Conservation (phyloP, 176 grass and related monocot genomes). For the Lolium rigidum region DNA sequence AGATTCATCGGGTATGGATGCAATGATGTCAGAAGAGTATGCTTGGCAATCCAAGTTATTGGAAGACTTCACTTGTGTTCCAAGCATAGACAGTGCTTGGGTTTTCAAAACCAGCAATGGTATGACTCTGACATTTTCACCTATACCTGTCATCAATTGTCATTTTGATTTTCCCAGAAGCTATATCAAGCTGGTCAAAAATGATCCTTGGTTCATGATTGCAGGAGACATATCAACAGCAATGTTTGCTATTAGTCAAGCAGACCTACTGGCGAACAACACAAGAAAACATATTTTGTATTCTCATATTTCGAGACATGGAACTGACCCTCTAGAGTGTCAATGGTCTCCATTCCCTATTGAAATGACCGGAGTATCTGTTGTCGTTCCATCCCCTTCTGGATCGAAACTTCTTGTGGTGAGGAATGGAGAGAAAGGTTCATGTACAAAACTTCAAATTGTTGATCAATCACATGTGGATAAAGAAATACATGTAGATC, state of each 20-base stretch:
- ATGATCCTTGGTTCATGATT: conserved; percentile 2
- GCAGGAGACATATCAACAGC: conserved; percentile 57
- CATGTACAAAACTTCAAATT: conserved; percentile 64
- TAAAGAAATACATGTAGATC: conserved; percentile 54
- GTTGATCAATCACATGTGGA: conserved; percentile 48
- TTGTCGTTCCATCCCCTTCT: conserved; percentile 55
- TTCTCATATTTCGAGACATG: conserved; percentile 52
- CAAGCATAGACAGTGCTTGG: conserved; percentile 64
- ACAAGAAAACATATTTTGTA: conserved; percentile 53
- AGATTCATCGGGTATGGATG: conserved; percentile 44
- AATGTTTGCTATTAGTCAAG: conserved; percentile 64
- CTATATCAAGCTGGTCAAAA: conserved; percentile 3
- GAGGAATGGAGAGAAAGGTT: conserved; percentile 58
- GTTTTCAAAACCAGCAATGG: conserved; percentile 56
- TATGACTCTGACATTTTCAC: conserved; percentile 12
- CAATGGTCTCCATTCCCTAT: conserved; percentile 75
- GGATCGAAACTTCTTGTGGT: conserved; percentile 69
- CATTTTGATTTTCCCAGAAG: not conserved
- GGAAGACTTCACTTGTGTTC: conserved; percentile 59
- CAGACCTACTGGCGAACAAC: conserved; percentile 56
- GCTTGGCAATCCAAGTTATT: conserved; percentile 57
- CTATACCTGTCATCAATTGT: not conserved
- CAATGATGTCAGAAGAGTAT: conserved; percentile 47
- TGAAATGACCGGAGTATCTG: conserved; percentile 57
- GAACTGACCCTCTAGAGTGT: conserved; percentile 40